Conservation (phyloP, 1,139 yeast genomes). For the Kluyveromyces sp. region DNA sequence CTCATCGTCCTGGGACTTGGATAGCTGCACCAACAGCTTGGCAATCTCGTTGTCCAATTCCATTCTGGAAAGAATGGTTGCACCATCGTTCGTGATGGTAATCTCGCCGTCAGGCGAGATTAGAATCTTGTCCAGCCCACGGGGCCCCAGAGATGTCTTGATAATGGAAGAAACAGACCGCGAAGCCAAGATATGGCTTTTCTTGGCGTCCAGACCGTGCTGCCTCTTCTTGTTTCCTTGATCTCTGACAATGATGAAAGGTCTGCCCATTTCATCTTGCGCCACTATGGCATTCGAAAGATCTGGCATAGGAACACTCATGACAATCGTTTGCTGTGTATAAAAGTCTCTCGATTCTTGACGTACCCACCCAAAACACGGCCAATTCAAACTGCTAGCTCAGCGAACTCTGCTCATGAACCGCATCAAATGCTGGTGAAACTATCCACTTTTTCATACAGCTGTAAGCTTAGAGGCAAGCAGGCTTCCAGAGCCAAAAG, state of each 20-base stretch:
- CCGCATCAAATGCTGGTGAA: no score
- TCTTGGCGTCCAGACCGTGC: constrained; percentile 93
- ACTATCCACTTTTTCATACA: no score
- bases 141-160: constrained; percentile 89
- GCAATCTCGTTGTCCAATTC: constrained; percentile 95
- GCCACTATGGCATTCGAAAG: constrained; percentile 97
- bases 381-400: no score
- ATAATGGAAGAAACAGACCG: constrained; percentile 90
- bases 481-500: no score
- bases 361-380: no score
- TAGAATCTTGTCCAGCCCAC: constrained; percentile 95
- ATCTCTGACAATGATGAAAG: constrained; percentile 93
- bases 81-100: constrained; percentile 97
- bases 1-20: constrained; percentile 96
- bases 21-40: constrained; percentile 84
- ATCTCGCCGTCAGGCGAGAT: constrained; percentile 95
- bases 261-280: constrained; percentile 98
- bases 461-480: no score
- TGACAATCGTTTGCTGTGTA: constrained; percentile 19
- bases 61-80: constrained; percentile 93
- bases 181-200: constrained; percentile 92
- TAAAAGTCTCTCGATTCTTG: no score
- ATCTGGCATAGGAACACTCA: constrained; percentile 75
- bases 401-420: background rate
- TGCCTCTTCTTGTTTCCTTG: constrained; percentile 90